A percentile compares a stretch with the other conserved stretches of the same genome.
phyloP scores from a whole-genome alignment of 75 land plant species.

The Pinus tabuliformis region DNA sequence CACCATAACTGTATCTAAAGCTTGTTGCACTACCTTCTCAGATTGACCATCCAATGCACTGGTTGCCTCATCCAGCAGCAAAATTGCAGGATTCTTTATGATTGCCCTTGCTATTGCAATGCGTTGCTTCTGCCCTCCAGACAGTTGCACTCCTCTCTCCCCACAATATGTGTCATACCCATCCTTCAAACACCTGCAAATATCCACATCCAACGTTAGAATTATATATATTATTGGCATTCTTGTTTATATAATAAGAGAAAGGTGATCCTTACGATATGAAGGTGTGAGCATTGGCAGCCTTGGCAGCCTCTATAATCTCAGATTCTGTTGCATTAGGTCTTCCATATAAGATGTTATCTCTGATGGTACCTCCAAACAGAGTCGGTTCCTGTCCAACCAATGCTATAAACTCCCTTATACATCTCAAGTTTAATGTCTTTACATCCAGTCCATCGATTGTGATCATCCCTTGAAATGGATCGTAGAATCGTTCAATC shows the following conservation, averaged over 20 bases:
- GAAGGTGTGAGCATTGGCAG: conserved; percentile 77
- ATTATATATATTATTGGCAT: conserved; percentile 20
- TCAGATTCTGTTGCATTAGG: conserved; percentile 53
- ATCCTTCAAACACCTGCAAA: conserved; percentile 40
- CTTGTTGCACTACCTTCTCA: conserved; percentile 70
- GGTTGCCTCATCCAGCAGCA: conserved; percentile 68
- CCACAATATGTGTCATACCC: conserved; percentile 64
- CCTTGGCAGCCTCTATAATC: conserved; percentile 52
- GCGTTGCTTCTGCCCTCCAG: conserved; percentile 68
- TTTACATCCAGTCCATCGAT: conserved; percentile 56
- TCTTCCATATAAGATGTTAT: conserved; percentile 67
- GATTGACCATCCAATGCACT: conserved; percentile 69
- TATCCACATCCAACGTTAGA: conserved; percentile 21
- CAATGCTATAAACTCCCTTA: conserved; percentile 56
- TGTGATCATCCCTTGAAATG: conserved; percentile 39
- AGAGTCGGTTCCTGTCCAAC: conserved; percentile 86
- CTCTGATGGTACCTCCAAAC: conserved; percentile 57
- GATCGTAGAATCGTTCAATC: conserved; percentile 77
- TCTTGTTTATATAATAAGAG: conserved; percentile 20
- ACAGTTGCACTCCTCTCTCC: conserved; percentile 56
- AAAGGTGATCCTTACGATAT: conserved; percentile 46
- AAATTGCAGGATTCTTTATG: conserved; percentile 54
- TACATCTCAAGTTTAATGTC: conserved; percentile 35
- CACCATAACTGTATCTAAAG: conserved; percentile 64
- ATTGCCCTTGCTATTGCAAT: conserved; percentile 77